phyloP scores from a whole-genome alignment of 345 rosid genomes.

The Ceriops tagal region DNA sequence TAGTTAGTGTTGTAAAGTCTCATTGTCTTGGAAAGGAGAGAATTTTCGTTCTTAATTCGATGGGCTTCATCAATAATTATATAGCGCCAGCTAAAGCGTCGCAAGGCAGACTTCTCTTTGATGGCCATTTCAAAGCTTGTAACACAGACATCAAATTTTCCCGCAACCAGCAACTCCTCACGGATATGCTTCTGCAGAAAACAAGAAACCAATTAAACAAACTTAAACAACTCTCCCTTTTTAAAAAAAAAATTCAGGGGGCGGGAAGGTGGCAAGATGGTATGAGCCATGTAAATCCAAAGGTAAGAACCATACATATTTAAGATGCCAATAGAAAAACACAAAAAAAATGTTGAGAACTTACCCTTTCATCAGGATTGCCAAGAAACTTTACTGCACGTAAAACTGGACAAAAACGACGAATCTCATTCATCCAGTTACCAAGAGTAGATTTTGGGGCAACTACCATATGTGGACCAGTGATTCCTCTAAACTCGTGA shows the following conservation, averaged over 20 bases:
- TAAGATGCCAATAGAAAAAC: no score
- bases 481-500: slow-evolving; percentile 91
- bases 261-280: no score
- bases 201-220: not conserved
- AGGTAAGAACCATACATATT: no score
- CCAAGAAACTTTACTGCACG: slow-evolving; percentile 98
- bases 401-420: slow-evolving; percentile 84
- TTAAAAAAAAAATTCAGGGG: no score
- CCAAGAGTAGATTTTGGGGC: slow-evolving; percentile 99
- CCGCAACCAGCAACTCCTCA: slow-evolving; percentile 84
- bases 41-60: slow-evolving; percentile 92
- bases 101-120: slow-evolving; percentile 84
- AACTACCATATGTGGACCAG: slow-evolving; percentile 99
- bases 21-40: slow-evolving; percentile 95
- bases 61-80: slow-evolving; percentile 98
- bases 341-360: slow-evolving; percentile 4
- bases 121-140: slow-evolving; percentile 99
- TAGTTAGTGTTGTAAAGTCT: slow-evolving; percentile 82
- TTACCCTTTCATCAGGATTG: slow-evolving; percentile 96
- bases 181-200: slow-evolving; percentile 77
- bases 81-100: slow-evolving; percentile 97
- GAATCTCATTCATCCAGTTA: slow-evolving; percentile 99
- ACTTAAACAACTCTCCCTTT: not conserved
- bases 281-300: no score
- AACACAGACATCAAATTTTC: slow-evolving; percentile 97